These are phyloP conservation scores for Diddensiella transvaalensis DNA, from an alignment of 805 yeast species.

Conservation along the genomic window DNA sequence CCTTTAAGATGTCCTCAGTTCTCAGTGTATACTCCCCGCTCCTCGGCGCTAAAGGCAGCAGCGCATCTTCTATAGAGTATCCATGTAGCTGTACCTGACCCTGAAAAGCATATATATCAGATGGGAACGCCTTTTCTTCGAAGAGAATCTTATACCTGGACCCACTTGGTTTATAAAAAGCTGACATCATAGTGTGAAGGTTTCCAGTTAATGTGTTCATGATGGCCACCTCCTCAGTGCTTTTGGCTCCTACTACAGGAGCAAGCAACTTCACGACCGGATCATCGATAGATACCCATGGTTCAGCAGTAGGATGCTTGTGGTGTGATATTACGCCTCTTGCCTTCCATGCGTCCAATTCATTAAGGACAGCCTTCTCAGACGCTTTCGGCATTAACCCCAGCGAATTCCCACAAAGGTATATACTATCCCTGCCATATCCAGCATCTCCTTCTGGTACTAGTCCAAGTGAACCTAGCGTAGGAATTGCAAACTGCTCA, in stretches of 20 bases:
- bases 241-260: conserved; percentile 69
- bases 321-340: conserved; percentile 87
- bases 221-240: conserved; percentile 68
- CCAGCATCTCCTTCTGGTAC: conserved; percentile 2
- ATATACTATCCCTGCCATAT: conserved; percentile 39
- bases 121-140: conserved; percentile 87
- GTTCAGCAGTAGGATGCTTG: conserved; percentile 39
- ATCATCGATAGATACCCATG: conserved; percentile 85
- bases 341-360: conserved; percentile 76
- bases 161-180: conserved; percentile 69
- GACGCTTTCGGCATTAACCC: conserved; percentile 81
- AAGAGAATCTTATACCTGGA: conserved; percentile 65
- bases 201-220: conserved; percentile 86
- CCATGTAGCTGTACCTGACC: conserved; percentile 68
- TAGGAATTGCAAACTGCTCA: conserved; percentile 61
- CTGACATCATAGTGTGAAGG: conserved; percentile 65
- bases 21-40: conserved; percentile 52
- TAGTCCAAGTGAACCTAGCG: conserved; percentile 55
- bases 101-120: conserved; percentile 82
- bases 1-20: conserved; percentile 58
- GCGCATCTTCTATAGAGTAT: conserved; percentile 46
- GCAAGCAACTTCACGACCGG: conserved; percentile 69
- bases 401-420: conserved; percentile 90
- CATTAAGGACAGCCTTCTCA: conserved; percentile 53
- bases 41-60: conserved; percentile 64